A percentile compares a stretch with the other conserved stretches of the same genome.
Evolutionary conservation across 2,329 filamentous ascomycete genomes (phyloP).

Genomic region (Emmonsia crescens): DNA sequence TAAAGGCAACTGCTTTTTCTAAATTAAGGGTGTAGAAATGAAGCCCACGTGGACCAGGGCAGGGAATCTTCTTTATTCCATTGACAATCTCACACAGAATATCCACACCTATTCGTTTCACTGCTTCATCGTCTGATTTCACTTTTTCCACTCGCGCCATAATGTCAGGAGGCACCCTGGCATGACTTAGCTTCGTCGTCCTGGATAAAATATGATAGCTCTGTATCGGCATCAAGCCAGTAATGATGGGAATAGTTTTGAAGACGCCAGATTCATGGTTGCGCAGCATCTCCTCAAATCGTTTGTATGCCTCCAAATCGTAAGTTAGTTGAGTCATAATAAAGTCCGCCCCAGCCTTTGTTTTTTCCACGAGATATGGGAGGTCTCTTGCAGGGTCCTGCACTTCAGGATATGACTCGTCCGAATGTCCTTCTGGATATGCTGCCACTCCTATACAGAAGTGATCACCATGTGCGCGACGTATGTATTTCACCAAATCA

Average conservation of each 20-base stretch:
- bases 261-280: slow-evolving; percentile 77
- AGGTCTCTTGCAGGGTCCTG: slow-evolving; percentile 58
- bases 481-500: slow-evolving; percentile 84
- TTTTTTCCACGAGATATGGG: slow-evolving; percentile 83
- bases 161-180: slow-evolving; percentile 61
- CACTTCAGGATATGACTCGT: slow-evolving; percentile 78
- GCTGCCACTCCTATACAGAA: slow-evolving; percentile 92
- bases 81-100: slow-evolving; percentile 77
- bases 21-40: slow-evolving; percentile 97
- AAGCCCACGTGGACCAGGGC: slow-evolving; percentile 60
- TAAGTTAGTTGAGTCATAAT: slow-evolving; percentile 99
- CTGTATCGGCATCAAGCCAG: slow-evolving; percentile 94
- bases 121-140: slow-evolving; percentile 37
- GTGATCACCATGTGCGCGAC: slow-evolving; percentile 75
- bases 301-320: slow-evolving; percentile 69
- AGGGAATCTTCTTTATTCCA: slow-evolving; percentile 57
- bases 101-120: slow-evolving; percentile 40
- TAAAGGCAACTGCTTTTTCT: slow-evolving; percentile 90
- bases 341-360: slow-evolving; percentile 84
- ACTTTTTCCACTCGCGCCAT: slow-evolving; percentile 48
- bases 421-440: slow-evolving; percentile 91
- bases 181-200: slow-evolving; percentile 90
- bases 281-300: slow-evolving; percentile 66
- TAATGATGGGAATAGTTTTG: slow-evolving; percentile 78
- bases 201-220: slow-evolving; percentile 92